Percentiles rank a stretch among this genome's conserved stretches.
Evolutionary conservation across 495 filamentous ascomycete species (phyloP).

Genomic region (Clavariopsis aquatica): DNA sequence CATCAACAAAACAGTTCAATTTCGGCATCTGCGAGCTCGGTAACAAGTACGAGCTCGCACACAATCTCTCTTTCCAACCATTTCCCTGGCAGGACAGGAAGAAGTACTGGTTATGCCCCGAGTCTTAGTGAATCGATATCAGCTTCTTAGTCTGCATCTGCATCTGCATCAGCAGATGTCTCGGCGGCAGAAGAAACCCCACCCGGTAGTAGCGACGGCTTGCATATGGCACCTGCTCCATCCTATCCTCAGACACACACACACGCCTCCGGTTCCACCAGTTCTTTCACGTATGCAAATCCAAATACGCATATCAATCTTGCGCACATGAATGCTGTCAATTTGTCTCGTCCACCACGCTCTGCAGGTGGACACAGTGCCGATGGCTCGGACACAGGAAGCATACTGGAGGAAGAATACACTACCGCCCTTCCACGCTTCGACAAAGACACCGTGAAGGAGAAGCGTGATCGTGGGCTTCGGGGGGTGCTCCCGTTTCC

Average conservation of each 20-base stretch:
- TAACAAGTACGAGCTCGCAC: conserved; percentile 18
- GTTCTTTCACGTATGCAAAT: conserved; percentile 19
- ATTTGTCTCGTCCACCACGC: conserved; percentile 13
- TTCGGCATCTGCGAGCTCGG: conserved; percentile 31
- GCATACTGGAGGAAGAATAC: conserved; percentile 22
- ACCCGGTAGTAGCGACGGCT: conserved; percentile 28
- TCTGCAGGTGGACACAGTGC: conserved; percentile 27
- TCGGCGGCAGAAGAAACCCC: conserved; percentile 34
- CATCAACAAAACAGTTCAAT: conserved; percentile 26
- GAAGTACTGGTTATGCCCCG: conserved; percentile 12
- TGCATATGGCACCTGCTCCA: conserved; percentile 19
- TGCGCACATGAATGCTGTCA: neutral
- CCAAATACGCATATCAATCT: conserved; percentile 28
- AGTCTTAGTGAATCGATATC: conserved; percentile 20
- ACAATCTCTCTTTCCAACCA: conserved; percentile 15
- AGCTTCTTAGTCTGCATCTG: conserved; percentile 27
- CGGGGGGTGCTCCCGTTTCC: conserved; percentile 37
- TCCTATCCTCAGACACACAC: conserved; percentile 8
- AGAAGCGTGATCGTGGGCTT: conserved; percentile 28
- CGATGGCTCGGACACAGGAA: conserved; percentile 26
- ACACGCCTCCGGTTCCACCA: conserved; percentile 14
- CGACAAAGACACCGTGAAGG: conserved; percentile 21
- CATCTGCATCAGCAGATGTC: conserved; percentile 32
- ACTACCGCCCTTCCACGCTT: conserved; percentile 37
- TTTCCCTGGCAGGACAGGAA: conserved; percentile 6